A percentile compares a stretch with the other conserved stretches of the same genome.
These are phyloP conservation scores for Plasmodium inui DNA, from an alignment of 169 alveolate genomes.

Conservation along the genomic window DNA sequence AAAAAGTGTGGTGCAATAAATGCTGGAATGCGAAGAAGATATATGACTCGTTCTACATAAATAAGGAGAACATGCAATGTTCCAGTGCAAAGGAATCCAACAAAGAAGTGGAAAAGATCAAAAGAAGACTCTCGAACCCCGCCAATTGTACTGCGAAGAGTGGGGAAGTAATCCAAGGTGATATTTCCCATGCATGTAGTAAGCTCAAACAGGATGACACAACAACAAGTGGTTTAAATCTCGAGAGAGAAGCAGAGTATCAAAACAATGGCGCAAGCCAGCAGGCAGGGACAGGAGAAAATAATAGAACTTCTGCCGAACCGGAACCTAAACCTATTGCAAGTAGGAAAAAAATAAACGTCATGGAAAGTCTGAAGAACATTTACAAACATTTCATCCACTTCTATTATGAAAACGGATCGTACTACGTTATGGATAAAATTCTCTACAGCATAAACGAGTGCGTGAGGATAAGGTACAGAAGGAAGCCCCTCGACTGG, in stretches of 20 bases:
- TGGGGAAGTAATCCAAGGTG: neutral
- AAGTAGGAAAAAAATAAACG: neutral
- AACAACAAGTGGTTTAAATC: neutral
- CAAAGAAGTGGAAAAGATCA: neutral
- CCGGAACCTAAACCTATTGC: neutral
- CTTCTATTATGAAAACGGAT: constrained; percentile 62
- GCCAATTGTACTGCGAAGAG: neutral
- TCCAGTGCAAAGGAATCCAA: neutral
- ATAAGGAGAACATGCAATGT: constrained; percentile 10
- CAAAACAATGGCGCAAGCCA: neutral
- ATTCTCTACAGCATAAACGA: constrained; percentile 42
- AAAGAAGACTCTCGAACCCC: neutral
- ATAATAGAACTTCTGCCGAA: neutral
- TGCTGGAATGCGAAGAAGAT: constrained; percentile 73
- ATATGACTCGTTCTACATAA: constrained; percentile 20
- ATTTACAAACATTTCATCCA: constrained; percentile 4
- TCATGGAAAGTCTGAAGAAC: neutral
- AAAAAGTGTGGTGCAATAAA: constrained; percentile 80
- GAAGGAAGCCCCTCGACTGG: neutral
- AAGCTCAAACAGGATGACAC: neutral
- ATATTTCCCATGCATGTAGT: neutral
- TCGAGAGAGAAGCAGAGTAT: neutral
- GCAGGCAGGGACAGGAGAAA: neutral
- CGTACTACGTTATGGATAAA: constrained; percentile 24
- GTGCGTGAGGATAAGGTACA: constrained; percentile 35